Base-by-base conservation (phyloP, 306 rosid species). In the Acacia crassicarpa region DNA sequence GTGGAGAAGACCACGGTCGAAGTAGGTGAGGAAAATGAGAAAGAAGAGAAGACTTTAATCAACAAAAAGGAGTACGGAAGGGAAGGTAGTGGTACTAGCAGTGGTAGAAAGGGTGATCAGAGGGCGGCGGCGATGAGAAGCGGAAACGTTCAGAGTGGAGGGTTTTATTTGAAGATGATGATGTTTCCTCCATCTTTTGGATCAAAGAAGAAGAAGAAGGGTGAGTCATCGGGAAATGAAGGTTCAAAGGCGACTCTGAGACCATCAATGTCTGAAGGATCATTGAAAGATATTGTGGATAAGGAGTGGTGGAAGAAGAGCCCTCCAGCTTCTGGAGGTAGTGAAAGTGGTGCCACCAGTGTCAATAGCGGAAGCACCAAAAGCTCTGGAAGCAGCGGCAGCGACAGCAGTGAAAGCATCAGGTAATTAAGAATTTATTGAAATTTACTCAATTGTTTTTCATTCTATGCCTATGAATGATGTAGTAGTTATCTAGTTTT, bases 271-370 rank as follows among this genome's bases (percentile, higher is more conserved):
- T 74, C 86, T 38, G 89, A 83, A 63, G 91, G 84, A 75, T 78
- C 84, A 9, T 49, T 44, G 45, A 86, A 86, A 44, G 74, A 76
- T 23, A 70, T 72, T 20, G 75, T 75, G 14, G 98, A 86, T 10
- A 89, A 86, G 66, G 97, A 94, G 33, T 91, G 97, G 97, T 92
- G 88, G 97, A 89, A 83, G 94, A 92, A 89, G 86, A 84, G 84
- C 7, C 70, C 74, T 77, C 82, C 91, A 8, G 87, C n/a, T 0
- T 81, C 88, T 9, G 86, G 83, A 46, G 84, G 82, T 68, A 83
- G 90, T 53, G 91, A 89, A 7, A 83, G 90, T 75, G 89, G 92
- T 4, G 87, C 61, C 2, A 86, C 89, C 3, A 88, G 94, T 59
- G 43, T 84, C 44, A 86, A 80, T 10, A 87, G 90, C 46, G 90